phyloP scores from a whole-genome alignment of 2,329 filamentous ascomycete species.

The Ophiocordyceps robertsii region DNA sequence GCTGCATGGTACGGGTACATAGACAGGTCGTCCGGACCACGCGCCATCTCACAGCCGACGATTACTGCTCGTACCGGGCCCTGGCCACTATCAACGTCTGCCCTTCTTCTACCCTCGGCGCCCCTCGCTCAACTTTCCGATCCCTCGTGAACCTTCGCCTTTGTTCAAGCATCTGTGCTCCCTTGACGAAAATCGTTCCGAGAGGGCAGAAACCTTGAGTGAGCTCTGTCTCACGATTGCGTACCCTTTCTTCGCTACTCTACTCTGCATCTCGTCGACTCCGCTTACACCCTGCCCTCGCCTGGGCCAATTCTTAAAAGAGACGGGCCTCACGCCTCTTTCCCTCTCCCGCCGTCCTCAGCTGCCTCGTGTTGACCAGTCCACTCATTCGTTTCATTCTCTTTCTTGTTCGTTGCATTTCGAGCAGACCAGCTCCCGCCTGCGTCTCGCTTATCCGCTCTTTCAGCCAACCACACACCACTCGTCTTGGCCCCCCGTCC shows the following conservation, averaged over 20 bases:
- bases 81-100: constrained; percentile 9
- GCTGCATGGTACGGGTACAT: constrained; percentile 7
- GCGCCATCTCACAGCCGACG: constrained; percentile 6
- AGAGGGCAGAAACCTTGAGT: constrained; percentile 16
- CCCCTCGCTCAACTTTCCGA: constrained; percentile 11
- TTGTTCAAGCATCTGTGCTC: constrained; percentile 12
- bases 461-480: neutral
- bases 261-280: constrained; percentile 9
- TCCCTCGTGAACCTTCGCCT: constrained; percentile 9
- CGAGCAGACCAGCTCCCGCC: neutral
- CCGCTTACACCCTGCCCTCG: constrained; percentile 8
- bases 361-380: neutral
- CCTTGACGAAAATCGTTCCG: constrained; percentile 20
- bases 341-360: neutral
- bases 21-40: constrained; percentile 1
- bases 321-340: constrained; percentile 4
- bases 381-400: neutral
- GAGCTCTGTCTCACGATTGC: constrained; percentile 18
- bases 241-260: constrained; percentile 16
- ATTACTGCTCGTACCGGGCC: constrained; percentile 4
- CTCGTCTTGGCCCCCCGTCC: neutral
- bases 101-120: constrained; percentile 23
- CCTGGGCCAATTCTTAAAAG: constrained; percentile 3
- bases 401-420: neutral
- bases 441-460: constrained; percentile 1